Base-by-base conservation (phyloP, 371 early-diverging fungal species). In the Mucor piriformis region DNA sequence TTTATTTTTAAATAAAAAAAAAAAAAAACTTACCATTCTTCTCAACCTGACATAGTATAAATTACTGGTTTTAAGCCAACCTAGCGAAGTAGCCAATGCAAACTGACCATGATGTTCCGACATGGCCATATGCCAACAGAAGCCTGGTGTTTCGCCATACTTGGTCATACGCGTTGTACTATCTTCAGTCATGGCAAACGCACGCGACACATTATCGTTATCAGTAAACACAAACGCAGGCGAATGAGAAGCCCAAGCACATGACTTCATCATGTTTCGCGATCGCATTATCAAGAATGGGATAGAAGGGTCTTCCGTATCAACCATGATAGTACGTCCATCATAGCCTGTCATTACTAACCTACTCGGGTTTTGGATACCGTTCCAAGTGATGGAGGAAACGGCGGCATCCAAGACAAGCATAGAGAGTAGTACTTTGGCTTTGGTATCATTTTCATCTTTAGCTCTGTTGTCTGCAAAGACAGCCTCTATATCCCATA, bases 271-370 rank as follows among this genome's bases (percentile, higher is more conserved):
- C 12, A 44, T 27, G 63, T 57, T 54, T 57, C 69, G 44, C 8
- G 29, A 11, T 29, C 69, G 47, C 2, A 21, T 15, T 12, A 64
- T 3, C 1, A 25, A 10, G 3, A 49, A 38, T 7, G 34, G 37
- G 0, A 71, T 50, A 44, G 48, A 63, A 5, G 81, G 76, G 61
- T 83, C 80, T 3, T 65, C 65, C 12, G 66, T 51, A 44, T 86
- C 83, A 15, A 66, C 48, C 21, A 73, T 18, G 12, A 59, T 25
- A 1, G 81, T 15, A 33, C 57, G 43, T 0, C 86, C 86, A 61
- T 86, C 86, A 47, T 50, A 63, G 0, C 82, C 77, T 54, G 53
- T 29, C 6, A 61, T 62, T 11, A 73, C 1, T 1, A 76, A 13
- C n/a, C 52, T 47, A 16, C 46, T 50, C 7, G 65, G 61, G 23